Percentiles rank a stretch among this genome's conserved stretches.
These are phyloP conservation scores for Kodamaea neixiangensis DNA, from an alignment of 805 yeast species.

Conservation along the genomic window DNA sequence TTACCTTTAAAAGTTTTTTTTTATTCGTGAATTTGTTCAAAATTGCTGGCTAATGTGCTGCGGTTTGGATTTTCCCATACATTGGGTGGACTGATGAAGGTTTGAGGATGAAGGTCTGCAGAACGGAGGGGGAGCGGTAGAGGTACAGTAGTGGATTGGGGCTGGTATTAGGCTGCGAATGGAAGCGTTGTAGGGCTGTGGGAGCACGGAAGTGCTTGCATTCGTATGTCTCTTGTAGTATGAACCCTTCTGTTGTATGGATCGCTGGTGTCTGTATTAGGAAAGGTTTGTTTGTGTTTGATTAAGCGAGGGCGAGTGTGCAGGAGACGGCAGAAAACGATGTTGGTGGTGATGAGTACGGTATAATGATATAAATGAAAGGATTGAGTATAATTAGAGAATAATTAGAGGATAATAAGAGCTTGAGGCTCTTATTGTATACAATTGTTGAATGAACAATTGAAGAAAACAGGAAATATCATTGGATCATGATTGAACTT, in stretches of 20 bases:
- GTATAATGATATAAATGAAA: too few species aligned
- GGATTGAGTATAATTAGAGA: too few species aligned
- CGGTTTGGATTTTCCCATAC: not conserved
- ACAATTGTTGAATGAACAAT: too few species aligned
- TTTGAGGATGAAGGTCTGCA: not conserved
- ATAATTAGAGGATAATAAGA: too few species aligned
- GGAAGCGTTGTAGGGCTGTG: not conserved
- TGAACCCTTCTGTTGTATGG: not conserved
- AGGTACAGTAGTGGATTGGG: not conserved
- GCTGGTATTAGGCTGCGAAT: not conserved
- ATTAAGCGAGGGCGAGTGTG: not conserved
- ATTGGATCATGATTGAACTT: too few species aligned
- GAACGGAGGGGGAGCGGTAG: not conserved
- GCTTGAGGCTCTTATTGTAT: too few species aligned
- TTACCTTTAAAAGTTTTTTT: constrained; percentile 3
- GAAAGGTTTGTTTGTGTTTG: not conserved
- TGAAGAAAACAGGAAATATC: too few species aligned
- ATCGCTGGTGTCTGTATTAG: not conserved
- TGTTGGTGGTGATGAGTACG: too few species aligned
- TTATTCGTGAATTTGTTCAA: constrained; percentile 1
- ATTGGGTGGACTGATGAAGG: not conserved
- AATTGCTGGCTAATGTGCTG: constrained; percentile 2
- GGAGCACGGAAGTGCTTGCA: not conserved
- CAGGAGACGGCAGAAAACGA: not conserved
- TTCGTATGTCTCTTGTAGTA: not conserved